phyloP scores from a whole-genome alignment of 441 rosid species.

The Lepidium campestre region DNA sequence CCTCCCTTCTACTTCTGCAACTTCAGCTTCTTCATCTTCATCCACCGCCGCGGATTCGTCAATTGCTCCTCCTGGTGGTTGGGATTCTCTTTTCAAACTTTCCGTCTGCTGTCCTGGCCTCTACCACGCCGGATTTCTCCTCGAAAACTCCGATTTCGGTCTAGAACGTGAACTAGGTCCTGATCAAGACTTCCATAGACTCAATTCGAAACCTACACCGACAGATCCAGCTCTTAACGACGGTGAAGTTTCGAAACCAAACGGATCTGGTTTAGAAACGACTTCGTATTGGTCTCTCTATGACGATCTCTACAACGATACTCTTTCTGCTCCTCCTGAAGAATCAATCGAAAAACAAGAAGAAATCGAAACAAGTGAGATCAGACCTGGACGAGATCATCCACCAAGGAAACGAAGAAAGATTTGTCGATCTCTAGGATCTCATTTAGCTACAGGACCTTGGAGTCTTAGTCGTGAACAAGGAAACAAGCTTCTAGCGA shows the following conservation, averaged over 20 bases:
- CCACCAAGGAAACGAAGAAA: conserved; percentile 43
- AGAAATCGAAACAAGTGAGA: conserved; percentile 19
- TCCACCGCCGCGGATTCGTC: not conserved
- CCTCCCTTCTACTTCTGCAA: conserved; percentile 23
- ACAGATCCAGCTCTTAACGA: conserved; percentile 10
- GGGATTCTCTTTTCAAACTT: conserved; percentile 78
- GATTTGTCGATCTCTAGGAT: conserved; percentile 37
- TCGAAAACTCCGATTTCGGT: conserved; percentile 92
- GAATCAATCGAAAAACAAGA: not conserved
- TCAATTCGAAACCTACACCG: conserved; percentile 7
- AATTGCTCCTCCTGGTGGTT: conserved; percentile 45
- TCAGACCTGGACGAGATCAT: conserved; percentile 28
- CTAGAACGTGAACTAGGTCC: conserved; percentile 88
- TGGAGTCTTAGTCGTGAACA: conserved; percentile 84
- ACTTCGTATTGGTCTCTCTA: conserved; percentile 66
- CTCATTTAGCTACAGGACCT: conserved; percentile 72
- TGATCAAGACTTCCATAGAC: conserved; percentile 32
- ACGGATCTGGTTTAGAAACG: conserved; percentile 23
- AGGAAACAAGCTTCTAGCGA: conserved; percentile 82
- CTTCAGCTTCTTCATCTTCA: conserved; percentile 1
- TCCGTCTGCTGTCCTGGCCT: conserved; percentile 91
- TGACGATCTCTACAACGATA: conserved; percentile 83
- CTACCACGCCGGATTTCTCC: conserved; percentile 78
- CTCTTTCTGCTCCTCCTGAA: conserved; percentile 51
- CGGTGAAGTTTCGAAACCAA: conserved; percentile 10